Evolutionary conservation across 352 stramenopile genomes (phyloP).

Genomic region (Phytophthora colocasiae): DNA sequence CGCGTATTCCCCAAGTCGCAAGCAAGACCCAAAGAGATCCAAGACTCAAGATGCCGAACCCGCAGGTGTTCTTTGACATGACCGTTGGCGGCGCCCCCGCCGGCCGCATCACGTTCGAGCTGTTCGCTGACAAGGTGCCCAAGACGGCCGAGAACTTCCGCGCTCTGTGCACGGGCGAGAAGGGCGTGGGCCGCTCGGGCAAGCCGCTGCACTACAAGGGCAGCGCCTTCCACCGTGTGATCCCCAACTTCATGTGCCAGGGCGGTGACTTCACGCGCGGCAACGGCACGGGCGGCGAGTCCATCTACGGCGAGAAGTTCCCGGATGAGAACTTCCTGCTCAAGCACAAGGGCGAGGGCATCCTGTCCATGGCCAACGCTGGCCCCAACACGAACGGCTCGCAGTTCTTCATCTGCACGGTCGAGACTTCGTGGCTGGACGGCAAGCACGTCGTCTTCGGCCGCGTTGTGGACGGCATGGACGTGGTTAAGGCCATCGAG

Average conservation of each 20-base stretch:
- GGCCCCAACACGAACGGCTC: conserved; percentile 97
- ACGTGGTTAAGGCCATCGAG: conserved; percentile 98
- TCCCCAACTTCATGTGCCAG: conserved; percentile 96
- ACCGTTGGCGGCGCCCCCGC: conserved; percentile 91
- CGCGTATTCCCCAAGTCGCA: conserved; percentile 45
- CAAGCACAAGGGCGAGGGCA: conserved; percentile 92
- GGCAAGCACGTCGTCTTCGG: conserved; percentile 96
- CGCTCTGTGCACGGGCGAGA: conserved; percentile 98
- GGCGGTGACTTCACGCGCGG: conserved; percentile 97
- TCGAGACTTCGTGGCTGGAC: conserved; percentile 91
- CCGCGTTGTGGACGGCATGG: conserved; percentile 96
- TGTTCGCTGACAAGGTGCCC: conserved; percentile 89
- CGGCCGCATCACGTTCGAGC: conserved; percentile 92
- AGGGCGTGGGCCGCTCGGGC: conserved; percentile 83
- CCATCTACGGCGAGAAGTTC: conserved; percentile 96
- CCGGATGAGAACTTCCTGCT: conserved; percentile 96
- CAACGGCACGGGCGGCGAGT: conserved; percentile 93
- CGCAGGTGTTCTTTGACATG: conserved; percentile 98
- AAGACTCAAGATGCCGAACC: conserved; percentile 82
- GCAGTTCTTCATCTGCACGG: conserved; percentile 98
- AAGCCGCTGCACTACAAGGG: conserved; percentile 89
- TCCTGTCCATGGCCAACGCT: conserved; percentile 97
- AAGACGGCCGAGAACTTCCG: conserved; percentile 99
- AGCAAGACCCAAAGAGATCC: conserved; percentile 28
- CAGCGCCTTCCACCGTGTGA: conserved; percentile 93